Evolutionary conservation across 768 basidiomycete species (phyloP).

Genomic region (Clavulina sp.): DNA sequence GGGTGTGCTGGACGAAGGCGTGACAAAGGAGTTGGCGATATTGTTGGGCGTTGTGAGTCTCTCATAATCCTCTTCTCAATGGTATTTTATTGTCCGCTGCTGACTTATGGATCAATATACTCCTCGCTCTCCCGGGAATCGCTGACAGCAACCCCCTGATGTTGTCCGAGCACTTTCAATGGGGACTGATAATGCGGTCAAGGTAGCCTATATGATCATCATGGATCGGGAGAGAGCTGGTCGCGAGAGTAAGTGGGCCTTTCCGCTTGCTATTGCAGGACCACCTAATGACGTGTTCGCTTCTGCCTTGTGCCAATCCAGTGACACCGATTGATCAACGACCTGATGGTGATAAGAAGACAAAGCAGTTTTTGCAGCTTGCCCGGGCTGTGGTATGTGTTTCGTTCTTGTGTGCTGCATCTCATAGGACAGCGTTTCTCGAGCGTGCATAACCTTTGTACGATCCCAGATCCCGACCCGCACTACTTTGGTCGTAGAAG

Average conservation of each 20-base stretch:
- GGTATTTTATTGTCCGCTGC: background rate
- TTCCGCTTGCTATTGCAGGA: no score
- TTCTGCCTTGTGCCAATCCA: background rate
- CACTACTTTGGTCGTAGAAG: background rate
- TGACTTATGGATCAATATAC: background rate
- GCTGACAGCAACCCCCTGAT: slow-evolving; percentile 47
- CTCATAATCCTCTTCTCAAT: no score
- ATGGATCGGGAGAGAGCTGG: slow-evolving; percentile 68
- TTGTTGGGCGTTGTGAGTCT: slow-evolving; percentile 37
- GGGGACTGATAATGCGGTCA: slow-evolving; percentile 85
- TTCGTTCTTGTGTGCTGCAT: background rate
- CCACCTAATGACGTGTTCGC: no score
- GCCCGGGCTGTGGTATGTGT: background rate
- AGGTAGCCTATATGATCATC: slow-evolving; percentile 89
- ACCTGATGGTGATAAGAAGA: background rate
- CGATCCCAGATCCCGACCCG: background rate
- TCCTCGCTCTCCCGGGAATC: background rate
- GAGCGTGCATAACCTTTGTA: background rate
- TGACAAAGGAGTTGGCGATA: slow-evolving; percentile 63
- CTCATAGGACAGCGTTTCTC: no score
- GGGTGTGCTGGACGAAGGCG: slow-evolving; percentile 80
- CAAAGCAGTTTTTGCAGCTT: background rate
- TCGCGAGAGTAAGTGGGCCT: slow-evolving; percentile 63
- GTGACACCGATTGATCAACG: background rate
- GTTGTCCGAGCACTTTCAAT: slow-evolving; percentile 71